A percentile compares a stretch with the other conserved stretches of the same genome.
Conservation (phyloP, 2,329 filamentous ascomycete species). For the Verticillium isaacii region DNA sequence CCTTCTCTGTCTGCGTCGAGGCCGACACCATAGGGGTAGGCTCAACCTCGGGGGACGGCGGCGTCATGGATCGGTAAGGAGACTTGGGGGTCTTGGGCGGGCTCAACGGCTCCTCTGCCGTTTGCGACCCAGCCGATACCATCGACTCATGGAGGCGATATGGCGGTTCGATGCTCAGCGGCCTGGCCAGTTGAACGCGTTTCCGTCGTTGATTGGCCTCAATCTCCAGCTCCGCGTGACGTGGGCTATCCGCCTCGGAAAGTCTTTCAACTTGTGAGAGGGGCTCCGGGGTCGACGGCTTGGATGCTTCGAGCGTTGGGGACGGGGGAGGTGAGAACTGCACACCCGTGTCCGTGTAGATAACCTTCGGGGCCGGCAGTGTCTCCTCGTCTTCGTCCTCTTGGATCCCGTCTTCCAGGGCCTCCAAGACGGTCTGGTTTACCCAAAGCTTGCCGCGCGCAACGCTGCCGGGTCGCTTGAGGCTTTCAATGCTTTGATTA, state of each 20-base stretch:
- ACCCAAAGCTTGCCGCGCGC: constrained; percentile 47
- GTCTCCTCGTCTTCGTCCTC: constrained; percentile 42
- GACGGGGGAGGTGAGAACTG: constrained; percentile 83
- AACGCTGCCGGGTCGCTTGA: constrained; percentile 50
- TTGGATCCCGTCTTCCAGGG: constrained; percentile 45
- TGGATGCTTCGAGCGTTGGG: constrained; percentile 43
- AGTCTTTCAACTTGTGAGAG: constrained; percentile 27
- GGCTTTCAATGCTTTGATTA: constrained; percentile 55
- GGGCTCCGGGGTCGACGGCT: constrained; percentile 39
- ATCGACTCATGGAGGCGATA: constrained; percentile 38
- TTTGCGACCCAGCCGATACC: constrained; percentile 63
- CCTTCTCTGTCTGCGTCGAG: constrained; percentile 57
- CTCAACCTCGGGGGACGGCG: constrained; percentile 31
- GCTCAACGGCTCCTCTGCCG: constrained; percentile 56
- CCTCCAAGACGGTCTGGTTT: constrained; percentile 51
- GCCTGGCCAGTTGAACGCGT: constrained; percentile 52
- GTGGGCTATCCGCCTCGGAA: constrained; percentile 37
- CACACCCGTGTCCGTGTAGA: constrained; percentile 71
- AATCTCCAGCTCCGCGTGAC: constrained; percentile 51
- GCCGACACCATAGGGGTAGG: constrained; percentile 42
- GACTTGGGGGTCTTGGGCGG: constrained; percentile 61
- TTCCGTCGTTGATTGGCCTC: constrained; percentile 73
- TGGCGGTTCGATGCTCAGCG: constrained; percentile 38
- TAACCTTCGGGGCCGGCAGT: constrained; percentile 29
- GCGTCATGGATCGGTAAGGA: constrained; percentile 33